Percentiles rank a stretch among this genome's conserved stretches.
These are phyloP conservation scores for Macrotyloma uniflorum DNA, from an alignment of 306 rosid species.

Conservation along the genomic window DNA sequence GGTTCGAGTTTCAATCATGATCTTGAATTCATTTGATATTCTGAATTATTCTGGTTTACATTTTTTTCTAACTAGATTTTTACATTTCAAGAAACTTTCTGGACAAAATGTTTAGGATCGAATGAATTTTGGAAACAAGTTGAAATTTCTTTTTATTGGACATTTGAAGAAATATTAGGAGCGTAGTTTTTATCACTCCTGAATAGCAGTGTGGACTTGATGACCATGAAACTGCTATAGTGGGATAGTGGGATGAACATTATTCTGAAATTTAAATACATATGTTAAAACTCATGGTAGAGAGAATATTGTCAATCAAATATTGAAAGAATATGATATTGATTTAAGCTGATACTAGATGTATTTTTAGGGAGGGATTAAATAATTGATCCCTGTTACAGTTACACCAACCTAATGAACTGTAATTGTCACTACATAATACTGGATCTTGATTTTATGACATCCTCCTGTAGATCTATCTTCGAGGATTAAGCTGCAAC, in stretches of 20 bases:
- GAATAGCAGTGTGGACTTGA: background rate
- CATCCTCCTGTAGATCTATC: background rate
- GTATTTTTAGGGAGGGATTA: background rate
- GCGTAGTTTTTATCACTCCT: background rate
- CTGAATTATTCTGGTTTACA: background rate
- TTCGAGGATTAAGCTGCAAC: background rate
- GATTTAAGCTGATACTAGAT: background rate
- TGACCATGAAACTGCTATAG: background rate
- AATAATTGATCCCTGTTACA: background rate
- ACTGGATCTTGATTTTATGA: background rate
- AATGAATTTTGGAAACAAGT: background rate
- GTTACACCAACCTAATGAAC: background rate
- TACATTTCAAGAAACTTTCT: background rate
- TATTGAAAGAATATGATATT: background rate
- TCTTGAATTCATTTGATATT: conserved; percentile 28
- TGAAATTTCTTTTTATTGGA: background rate
- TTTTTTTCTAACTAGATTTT: background rate
- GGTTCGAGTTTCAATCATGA: conserved; percentile 54
- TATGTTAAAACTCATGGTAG: background rate
- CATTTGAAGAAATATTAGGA: background rate
- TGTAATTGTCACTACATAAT: background rate
- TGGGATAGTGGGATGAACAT: background rate
- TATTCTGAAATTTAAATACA: background rate
- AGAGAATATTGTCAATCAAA: background rate
- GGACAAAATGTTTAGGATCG: background rate